These are phyloP conservation scores for Neurospora tetraspora DNA, from an alignment of 495 filamentous ascomycete species.

Conservation along the genomic window DNA sequence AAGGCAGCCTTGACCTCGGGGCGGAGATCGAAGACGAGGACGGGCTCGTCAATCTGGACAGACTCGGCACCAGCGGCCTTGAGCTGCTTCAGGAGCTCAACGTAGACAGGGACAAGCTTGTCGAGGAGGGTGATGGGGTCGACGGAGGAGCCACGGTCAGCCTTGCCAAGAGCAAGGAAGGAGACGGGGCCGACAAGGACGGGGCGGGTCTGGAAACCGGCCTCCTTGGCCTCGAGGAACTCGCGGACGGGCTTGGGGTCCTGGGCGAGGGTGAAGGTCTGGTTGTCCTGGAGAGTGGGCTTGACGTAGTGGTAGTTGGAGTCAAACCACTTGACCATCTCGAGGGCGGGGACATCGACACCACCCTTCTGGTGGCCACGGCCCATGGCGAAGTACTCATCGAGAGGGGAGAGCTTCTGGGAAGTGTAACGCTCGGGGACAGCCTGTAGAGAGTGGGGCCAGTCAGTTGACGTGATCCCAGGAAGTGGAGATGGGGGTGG, in stretches of 20 bases:
- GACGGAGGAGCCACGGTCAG: conserved; percentile 85
- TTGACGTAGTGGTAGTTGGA: conserved; percentile 99
- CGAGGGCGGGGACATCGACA: conserved; percentile 85
- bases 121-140: conserved; percentile 86
- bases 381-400: conserved; percentile 99
- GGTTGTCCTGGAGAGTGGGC: conserved; percentile 90
- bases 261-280: conserved; percentile 78
- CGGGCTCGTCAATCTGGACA: conserved; percentile 96
- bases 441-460: conserved; percentile 39
- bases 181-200: conserved; percentile 93
- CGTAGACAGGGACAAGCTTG: conserved; percentile 85
- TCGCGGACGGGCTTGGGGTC: conserved; percentile 90
- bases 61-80: conserved; percentile 91
- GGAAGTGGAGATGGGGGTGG: neutral
- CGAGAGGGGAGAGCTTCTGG: conserved; percentile 73
- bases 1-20: conserved; percentile 87
- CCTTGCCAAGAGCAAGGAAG: conserved; percentile 92
- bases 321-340: conserved; percentile 99
- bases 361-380: conserved; percentile 89
- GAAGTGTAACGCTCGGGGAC: conserved; percentile 84
- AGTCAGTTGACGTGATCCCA: neutral
- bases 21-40: conserved; percentile 86
- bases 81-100: conserved; percentile 78
- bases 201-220: conserved; percentile 83
- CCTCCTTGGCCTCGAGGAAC: conserved; percentile 95